Evolutionary conservation across 1,139 yeast genomes (phyloP).

Genomic region (Meyerozyma carpophila): DNA sequence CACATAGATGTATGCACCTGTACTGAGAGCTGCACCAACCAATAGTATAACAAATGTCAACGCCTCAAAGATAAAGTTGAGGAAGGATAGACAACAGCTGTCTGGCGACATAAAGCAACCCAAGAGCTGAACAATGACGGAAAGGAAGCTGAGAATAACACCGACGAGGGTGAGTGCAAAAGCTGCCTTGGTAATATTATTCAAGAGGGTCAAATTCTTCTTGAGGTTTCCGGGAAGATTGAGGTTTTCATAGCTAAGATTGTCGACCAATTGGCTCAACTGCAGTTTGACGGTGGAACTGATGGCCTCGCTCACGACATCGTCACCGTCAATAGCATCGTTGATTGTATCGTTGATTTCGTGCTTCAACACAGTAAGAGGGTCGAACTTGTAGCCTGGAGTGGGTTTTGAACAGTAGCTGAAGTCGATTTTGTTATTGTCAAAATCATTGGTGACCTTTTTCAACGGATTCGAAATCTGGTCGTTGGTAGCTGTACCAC

Average conservation of each 20-base stretch:
- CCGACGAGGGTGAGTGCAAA: constrained; percentile 10
- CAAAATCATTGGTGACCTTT: constrained; percentile 13
- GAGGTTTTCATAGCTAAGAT: constrained; percentile 24
- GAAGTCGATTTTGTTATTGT: constrained; percentile 34
- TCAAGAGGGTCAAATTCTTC: constrained; percentile 26
- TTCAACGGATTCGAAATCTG: constrained; percentile 3
- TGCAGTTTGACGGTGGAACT: constrained; percentile 17
- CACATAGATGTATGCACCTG: constrained; percentile 27
- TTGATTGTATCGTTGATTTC: constrained; percentile 32
- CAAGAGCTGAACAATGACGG: constrained; percentile 24
- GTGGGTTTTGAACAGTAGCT: constrained; percentile 54
- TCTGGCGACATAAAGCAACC: constrained; percentile 34
- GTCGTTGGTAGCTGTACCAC: constrained; percentile 33
- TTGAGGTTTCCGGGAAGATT: constrained; percentile 35
- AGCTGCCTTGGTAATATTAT: constrained; percentile 29
- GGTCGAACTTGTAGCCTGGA: constrained; percentile 48
- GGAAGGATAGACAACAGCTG: constrained; percentile 33
- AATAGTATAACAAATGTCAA: constrained; percentile 26
- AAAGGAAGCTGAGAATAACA: constrained; percentile 36
- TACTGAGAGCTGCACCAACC: constrained; percentile 30
- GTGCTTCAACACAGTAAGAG: constrained; percentile 40
- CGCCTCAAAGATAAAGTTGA: constrained; percentile 33
- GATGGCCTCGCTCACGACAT: constrained; percentile 11
- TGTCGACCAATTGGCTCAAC: constrained; percentile 24
- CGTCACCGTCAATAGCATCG: constrained; percentile 20